Conservation (phyloP, 1,284 basidiomycete genomes). For the Fomitopsis schrenkii region DNA sequence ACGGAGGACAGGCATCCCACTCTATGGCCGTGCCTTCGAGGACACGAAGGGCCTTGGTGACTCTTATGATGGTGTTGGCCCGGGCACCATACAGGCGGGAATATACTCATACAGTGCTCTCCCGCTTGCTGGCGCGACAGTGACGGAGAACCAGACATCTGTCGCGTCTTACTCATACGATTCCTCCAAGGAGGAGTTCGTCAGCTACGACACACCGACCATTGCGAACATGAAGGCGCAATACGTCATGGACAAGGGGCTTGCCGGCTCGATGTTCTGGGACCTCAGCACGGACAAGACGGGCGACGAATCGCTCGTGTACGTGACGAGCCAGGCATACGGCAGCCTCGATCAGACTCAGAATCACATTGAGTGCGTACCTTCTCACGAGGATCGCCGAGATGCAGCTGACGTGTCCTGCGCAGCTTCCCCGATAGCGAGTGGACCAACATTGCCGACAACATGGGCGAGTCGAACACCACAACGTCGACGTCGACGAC, state of each 20-base stretch:
- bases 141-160: constrained; percentile 69
- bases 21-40: constrained; percentile 85
- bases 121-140: constrained; percentile 53
- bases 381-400: not conserved
- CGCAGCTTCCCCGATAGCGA: constrained; percentile 59
- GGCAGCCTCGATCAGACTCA: constrained; percentile 56
- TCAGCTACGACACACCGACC: constrained; percentile 81
- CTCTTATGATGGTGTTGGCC: constrained; percentile 75
- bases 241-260: constrained; percentile 62
- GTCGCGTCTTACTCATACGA: constrained; percentile 83
- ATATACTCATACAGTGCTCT: constrained; percentile 76
- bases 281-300: constrained; percentile 68
- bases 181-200: constrained; percentile 52
- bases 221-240: constrained; percentile 73
- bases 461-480: constrained; percentile 41
- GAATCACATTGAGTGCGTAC: constrained; percentile 63
- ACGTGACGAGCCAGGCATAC: constrained; percentile 41
- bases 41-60: constrained; percentile 72
- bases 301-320: constrained; percentile 53
- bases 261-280: constrained; percentile 84
- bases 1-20: constrained; percentile 57
- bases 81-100: constrained; percentile 67
- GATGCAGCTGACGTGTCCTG: not conserved
- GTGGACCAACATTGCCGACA: constrained; percentile 64
- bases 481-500: constrained; percentile 17